Evolutionary conservation across 257 asterid genomes (phyloP), one percentile per base, ranked within the genome.

Genomic region (Solanum chiquidenum): DNA sequence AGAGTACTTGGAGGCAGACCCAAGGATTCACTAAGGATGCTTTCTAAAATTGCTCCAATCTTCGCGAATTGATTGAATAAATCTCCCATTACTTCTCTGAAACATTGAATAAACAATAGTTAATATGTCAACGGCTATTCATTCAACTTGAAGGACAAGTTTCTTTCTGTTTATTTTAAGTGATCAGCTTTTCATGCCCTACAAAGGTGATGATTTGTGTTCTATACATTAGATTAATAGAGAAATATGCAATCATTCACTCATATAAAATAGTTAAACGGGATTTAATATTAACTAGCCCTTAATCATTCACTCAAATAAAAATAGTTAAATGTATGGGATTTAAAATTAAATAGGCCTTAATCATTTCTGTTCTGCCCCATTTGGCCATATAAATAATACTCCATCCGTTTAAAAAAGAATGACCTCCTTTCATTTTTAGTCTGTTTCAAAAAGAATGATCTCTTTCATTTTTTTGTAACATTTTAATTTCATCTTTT

Each of bases 21-120:
- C 87, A 94, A 84, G 25, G 95, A 93, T 7, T 91, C 96, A 86
- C 90, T 91, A 75, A 94, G 12, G 60, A 94, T 91, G 21, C 89
- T 87, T 90, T 93, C 94, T 4, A 93, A 38, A 9, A 94, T 7
- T 33, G 77, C 85, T 2, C 93, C 95, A 0, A 89, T 89, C 84
- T 90, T 91, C 10, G 86, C 25, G 34, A 94, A 91, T 18, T 85
- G 33, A 23, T 29, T 29, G 88, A 94, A 93, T 84, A 93, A 10
- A 82, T 91, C 94, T 46, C 91, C 96, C 8, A 89, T 18, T 55
- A 90, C 90, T 42, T 88, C 89, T 91, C 95, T 94, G 89, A 3
- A 87, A 49, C 66, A 37, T 52, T 14, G 13, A 83, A 82, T 2
- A 49, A 29, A 49, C 27, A 80, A 7, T 21, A 34, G 35, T 74